A percentile compares a stretch with the other conserved stretches of the same genome.
Conservation (phyloP, 768 basidiomycete genomes). For the Lactifluus rugatus region DNA sequence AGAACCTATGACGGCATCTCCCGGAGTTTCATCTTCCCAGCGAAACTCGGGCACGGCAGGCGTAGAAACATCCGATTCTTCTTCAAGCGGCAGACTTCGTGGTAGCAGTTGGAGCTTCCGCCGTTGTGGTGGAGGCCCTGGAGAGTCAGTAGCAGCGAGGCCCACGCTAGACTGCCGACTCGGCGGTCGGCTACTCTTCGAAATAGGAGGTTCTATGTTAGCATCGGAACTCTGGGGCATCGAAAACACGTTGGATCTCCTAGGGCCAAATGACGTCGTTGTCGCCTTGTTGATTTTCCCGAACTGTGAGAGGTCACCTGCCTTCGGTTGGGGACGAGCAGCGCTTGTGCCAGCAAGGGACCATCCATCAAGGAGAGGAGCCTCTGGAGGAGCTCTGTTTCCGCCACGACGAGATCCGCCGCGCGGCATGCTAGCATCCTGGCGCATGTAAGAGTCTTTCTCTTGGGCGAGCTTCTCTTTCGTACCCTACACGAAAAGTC, state of each 20-base stretch:
- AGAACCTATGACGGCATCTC: conserved; percentile 24
- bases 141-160: conserved; percentile 34
- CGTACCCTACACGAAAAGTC: conserved; percentile 45
- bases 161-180: conserved; percentile 46
- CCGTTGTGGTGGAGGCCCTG: conserved; percentile 46
- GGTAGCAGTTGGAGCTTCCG: conserved; percentile 68
- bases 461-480: conserved; percentile 86
- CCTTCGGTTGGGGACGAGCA: conserved; percentile 58
- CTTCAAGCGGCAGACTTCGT: conserved; percentile 56
- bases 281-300: conserved; percentile 70
- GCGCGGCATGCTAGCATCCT: conserved; percentile 66
- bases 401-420: conserved; percentile 84
- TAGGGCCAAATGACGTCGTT: conserved; percentile 73
- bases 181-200: conserved; percentile 43
- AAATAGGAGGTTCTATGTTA: conserved; percentile 35
- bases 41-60: conserved; percentile 42
- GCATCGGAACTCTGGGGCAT: conserved; percentile 63
- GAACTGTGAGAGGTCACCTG: conserved; percentile 78
- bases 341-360: conserved; percentile 19
- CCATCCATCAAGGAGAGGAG: conserved; percentile 25
- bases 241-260: conserved; percentile 77
- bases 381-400: conserved; percentile 48
- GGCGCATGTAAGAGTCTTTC: conserved; percentile 55
- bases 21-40: conserved; percentile 38
- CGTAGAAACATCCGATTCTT: conserved; percentile 33